A percentile compares a stretch with the other conserved stretches of the same genome.
These are phyloP conservation scores for Craspedostauros australis DNA, from an alignment of 108 stramenopile genomes.

Conservation along the genomic window DNA sequence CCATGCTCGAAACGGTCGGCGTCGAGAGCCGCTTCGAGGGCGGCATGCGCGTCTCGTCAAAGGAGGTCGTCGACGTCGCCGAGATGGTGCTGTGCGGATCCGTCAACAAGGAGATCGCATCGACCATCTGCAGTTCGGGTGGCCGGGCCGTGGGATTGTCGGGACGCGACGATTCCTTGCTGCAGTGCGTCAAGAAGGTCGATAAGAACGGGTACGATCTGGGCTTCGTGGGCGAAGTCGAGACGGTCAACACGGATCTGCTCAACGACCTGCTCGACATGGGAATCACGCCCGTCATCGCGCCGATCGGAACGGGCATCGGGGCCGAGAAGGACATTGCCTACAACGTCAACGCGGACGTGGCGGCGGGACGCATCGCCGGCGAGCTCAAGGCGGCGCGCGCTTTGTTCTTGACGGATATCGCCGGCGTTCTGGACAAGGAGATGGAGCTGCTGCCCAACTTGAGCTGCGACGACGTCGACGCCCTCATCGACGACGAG, in stretches of 20 bases:
- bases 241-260: slow-evolving; percentile 72
- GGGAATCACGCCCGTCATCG: slow-evolving; percentile 90
- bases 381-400: slow-evolving; percentile 83
- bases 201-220: slow-evolving; percentile 65
- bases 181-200: slow-evolving; percentile 70
- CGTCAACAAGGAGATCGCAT: slow-evolving; percentile 90
- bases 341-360: slow-evolving; percentile 98
- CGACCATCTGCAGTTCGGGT: slow-evolving; percentile 73
- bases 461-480: slow-evolving; percentile 63
- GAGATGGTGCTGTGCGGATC: slow-evolving; percentile 96
- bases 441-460: slow-evolving; percentile 68
- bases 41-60: slow-evolving; percentile 84
- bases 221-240: slow-evolving; percentile 89
- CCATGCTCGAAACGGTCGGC: slow-evolving; percentile 75
- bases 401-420: slow-evolving; percentile 93
- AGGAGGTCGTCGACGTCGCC: slow-evolving; percentile 89
- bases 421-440: slow-evolving; percentile 94
- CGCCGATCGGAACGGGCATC: slow-evolving; percentile 89
- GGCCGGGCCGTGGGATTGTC: slow-evolving; percentile 84
- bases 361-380: slow-evolving; percentile 92
- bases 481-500: slow-evolving; percentile 79
- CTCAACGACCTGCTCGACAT: slow-evolving; percentile 65
- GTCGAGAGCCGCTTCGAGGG: slow-evolving; percentile 83
- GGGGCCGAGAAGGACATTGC: slow-evolving; percentile 59
- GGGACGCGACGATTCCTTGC: slow-evolving; percentile 85